Percentiles rank a stretch among this genome's conserved stretches.
phyloP scores from a whole-genome alignment of 331 rosid genomes.

The Acacia pycnantha region DNA sequence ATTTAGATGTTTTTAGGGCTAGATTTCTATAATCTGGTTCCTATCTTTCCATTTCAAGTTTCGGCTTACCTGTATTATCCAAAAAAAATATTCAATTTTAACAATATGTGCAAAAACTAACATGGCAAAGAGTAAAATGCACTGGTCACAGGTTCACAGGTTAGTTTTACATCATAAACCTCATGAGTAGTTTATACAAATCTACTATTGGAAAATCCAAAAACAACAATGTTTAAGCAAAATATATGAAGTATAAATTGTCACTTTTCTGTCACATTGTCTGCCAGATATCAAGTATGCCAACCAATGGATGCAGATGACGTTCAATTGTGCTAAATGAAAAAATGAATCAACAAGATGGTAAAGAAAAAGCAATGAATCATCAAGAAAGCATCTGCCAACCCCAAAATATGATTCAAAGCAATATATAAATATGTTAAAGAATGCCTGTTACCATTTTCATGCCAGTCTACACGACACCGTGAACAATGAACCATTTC shows the following conservation, averaged over 20 bases:
- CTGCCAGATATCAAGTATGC: conserved; percentile 8
- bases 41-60: too few relatives aligned
- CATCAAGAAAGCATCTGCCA: not conserved
- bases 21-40: too few relatives aligned
- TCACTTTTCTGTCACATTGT: not conserved
- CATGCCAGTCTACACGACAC: conserved; percentile 91
- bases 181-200: not conserved
- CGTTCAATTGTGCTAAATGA: not conserved
- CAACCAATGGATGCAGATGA: not conserved
- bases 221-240: not conserved
- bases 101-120: not conserved
- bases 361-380: not conserved
- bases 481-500: conserved; percentile 97
- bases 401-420: conserved; percentile 3
- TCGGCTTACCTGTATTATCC: too few relatives aligned
- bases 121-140: not conserved
- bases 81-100: conserved; percentile 13
- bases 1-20: too few relatives aligned
- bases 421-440: conserved; percentile 8
- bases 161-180: not conserved
- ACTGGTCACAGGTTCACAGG: not conserved
- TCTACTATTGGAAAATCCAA: not conserved
- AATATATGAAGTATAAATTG: not conserved
- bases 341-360: not conserved
- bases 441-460: conserved; percentile 57